Evolutionary conservation across 768 basidiomycete species (phyloP).

Genomic region (Leccinum incarnatum): DNA sequence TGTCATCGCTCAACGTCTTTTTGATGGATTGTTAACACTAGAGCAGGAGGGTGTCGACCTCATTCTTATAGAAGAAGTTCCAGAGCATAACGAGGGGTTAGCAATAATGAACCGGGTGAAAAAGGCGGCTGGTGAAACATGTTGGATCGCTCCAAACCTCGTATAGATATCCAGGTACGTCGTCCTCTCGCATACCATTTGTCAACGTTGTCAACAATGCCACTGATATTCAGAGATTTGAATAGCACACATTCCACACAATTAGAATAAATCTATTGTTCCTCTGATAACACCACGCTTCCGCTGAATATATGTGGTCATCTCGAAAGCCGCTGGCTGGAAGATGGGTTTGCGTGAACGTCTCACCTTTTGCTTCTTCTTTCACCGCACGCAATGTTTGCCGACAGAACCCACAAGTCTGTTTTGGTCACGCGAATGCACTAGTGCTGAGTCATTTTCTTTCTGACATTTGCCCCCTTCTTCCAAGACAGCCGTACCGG

Average conservation of each 20-base stretch:
- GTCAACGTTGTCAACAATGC: neutral
- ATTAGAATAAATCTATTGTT: neutral
- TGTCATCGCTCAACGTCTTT: conserved; percentile 74
- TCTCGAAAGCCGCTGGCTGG: neutral
- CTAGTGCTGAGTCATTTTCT: neutral
- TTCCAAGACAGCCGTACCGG: neutral
- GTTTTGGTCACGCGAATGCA: neutral
- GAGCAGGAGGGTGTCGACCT: conserved; percentile 74
- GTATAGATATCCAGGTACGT: conserved; percentile 21
- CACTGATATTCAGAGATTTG: neutral
- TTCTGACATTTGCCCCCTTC: neutral
- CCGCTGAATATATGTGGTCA: neutral
- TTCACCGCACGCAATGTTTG: neutral
- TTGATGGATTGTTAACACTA: conserved; percentile 81
- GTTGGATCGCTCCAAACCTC: conserved; percentile 27
- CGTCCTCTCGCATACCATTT: neutral
- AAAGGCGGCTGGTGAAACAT: conserved; percentile 75
- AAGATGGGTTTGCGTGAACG: neutral
- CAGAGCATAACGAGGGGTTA: conserved; percentile 78
- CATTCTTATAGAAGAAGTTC: conserved; percentile 83
- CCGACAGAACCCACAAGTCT: neutral
- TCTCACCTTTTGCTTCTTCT: neutral
- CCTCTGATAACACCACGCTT: neutral
- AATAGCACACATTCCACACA: neutral
- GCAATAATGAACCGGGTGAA: conserved; percentile 93